Base-by-base conservation (phyloP, 2,329 filamentous ascomycete species). In the Zarea fungicola region DNA sequence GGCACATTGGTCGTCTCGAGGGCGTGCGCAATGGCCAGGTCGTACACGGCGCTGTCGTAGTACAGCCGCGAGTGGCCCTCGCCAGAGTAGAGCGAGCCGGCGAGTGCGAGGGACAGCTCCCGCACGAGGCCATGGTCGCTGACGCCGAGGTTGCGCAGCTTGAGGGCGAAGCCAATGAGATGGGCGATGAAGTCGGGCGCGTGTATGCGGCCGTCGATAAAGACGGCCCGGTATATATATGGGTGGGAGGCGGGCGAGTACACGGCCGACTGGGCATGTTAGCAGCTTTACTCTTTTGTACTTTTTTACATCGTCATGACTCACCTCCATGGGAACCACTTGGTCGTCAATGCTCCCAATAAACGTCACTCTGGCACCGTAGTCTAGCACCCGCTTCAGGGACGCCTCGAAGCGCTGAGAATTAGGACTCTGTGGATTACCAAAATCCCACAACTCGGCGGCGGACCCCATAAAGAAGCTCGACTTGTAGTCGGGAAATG, bases 261-360 rank as follows among this genome's bases (percentile, higher is more conserved):
- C 1, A 93, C 82, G 14, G 92, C 90, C 3, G 91, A 96, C 81
- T 73, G 18, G 75, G 8, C 19, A 25, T 36, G 56, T 67, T 51
- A 65, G 58, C 23, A 13, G 9, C 7, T 6, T 45, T 50, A 40
- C 22, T 21, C n/a, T 40, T 19, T 21, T 22, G 25, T 23, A 11
- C 21, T 13, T 26, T 8, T 14, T n/a, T 32, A 16, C 29, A 13
- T 37, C 19, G 34, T 6, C 32, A 31, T 13, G 8, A 21, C 71
- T 62, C 66, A 87, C 85, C 75, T 96, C 92, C 62, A 99, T 74
- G 4, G 91, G 92, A 13, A 99, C 91, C 3, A 99, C 75, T 66
- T 99, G 93, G 65, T 99, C 93, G 64, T 99, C 93, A 44, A 99
- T 95, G 65, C 91, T 96, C 47, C 92, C 92, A 51, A 95, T 78